Base-by-base conservation (phyloP, 2,329 filamentous ascomycete species). In the Basipetospora chlamydospora region DNA sequence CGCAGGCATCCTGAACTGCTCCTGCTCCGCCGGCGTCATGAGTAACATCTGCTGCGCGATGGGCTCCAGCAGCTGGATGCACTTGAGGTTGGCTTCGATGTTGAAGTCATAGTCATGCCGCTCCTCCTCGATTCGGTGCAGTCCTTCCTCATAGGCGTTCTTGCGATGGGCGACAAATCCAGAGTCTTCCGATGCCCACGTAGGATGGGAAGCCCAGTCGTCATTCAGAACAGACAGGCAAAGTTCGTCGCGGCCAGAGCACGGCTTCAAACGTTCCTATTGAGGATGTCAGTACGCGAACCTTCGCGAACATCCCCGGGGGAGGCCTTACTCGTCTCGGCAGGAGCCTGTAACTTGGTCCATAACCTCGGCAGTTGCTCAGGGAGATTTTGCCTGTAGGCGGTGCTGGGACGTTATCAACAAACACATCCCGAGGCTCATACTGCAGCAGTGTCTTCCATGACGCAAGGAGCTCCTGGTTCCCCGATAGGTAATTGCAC, bases 41-140 rank as follows among this genome's bases (percentile, higher is more conserved):
- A 80, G 77, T 12, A 87, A 67, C 57, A 98, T 82, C 50, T 92
- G 81, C 50, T 93, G 86, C 2, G 85, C 86, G 40, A 96, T 84
- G 0, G 90, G 90, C 54, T 96, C 88, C 28, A 98, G 73, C 4
- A 98, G 76, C 57, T 96, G 90, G 41, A 98, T 93, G 34, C 90
- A 95, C 46, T 93, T 87, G 42, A 81, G 74, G 50, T 90, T 94
- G 7, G 85, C 83, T 59, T 98, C 90, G 37, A 98, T 96, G 52
- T 95, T 90, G 60, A 92, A 94, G 56, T 98, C 90, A 49, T 98
- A 98, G 52, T 98, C 90, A 52, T 98, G 90, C 4, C 90, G 81
- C 55, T 98, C 90, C 57, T 98, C 90, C 57, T 98, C 90, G 42
- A 98, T 95, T 15, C 90, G 73, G 53, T 98, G 90, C 7, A 98